A percentile compares a stretch with the other conserved stretches of the same genome.
Conservation (phyloP, 106 monocot species). For the Gastrodia elata region DNA sequence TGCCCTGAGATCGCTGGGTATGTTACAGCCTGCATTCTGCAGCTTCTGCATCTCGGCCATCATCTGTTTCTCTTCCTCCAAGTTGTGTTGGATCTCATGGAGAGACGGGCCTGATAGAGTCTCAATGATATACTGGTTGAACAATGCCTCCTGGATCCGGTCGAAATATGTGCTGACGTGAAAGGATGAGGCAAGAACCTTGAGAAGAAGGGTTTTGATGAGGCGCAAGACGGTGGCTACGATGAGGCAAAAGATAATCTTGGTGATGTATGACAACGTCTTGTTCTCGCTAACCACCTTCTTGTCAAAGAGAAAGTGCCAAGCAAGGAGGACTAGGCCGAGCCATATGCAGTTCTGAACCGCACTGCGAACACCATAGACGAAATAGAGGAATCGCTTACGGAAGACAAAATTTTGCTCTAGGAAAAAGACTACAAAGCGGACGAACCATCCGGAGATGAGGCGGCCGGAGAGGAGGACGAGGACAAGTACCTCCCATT, state of each 20-base stretch:
- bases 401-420: constrained; percentile 72
- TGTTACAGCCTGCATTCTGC: constrained; percentile 45
- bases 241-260: constrained; percentile 59
- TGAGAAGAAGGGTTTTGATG: constrained; percentile 62
- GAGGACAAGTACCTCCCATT: constrained; percentile 59
- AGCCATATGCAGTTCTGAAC: constrained; percentile 86
- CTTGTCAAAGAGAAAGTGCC: constrained; percentile 64
- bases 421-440: constrained; percentile 49
- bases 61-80: constrained; percentile 49
- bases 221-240: constrained; percentile 58
- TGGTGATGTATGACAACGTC: constrained; percentile 46
- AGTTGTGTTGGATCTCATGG: constrained; percentile 25
- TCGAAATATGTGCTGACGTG: constrained; percentile 91
- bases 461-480: constrained; percentile 67
- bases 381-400: constrained; percentile 83
- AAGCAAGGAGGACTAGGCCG: constrained; percentile 56
- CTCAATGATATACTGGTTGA: constrained; percentile 83
- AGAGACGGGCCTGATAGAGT: constrained; percentile 78
- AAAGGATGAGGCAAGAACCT: constrained; percentile 70
- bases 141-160: constrained; percentile 75
- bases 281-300: constrained; percentile 30
- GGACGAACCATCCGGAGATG: constrained; percentile 59
- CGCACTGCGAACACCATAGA: constrained; percentile 57
- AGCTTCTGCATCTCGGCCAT: constrained; percentile 45
- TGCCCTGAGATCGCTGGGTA: constrained; percentile 38